A percentile compares a stretch with the other conserved stretches of the same genome.
phyloP scores from a whole-genome alignment of 1,139 yeast genomes.

The Martiniozyma asiatica region DNA sequence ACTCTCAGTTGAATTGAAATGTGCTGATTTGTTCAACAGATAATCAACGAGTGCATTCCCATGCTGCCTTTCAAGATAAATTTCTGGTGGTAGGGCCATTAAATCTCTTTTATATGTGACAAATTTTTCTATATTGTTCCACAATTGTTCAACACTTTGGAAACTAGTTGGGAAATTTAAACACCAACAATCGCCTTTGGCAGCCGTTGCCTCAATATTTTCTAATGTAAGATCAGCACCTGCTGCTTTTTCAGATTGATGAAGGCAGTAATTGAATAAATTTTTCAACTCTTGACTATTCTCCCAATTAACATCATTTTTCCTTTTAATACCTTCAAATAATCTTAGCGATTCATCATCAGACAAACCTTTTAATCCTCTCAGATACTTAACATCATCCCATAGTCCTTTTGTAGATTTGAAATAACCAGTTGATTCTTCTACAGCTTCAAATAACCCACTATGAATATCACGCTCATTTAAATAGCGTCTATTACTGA shows the following conservation, averaged over 20 bases:
- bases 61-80: not conserved
- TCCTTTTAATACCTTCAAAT: constrained; percentile 16
- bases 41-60: not conserved
- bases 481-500: constrained; percentile 41
- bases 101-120: not conserved
- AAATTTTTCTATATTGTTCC: constrained; percentile 1
- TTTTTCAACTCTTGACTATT: no score
- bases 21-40: no score
- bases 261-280: no score
- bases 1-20: no score
- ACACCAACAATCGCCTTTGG: no score
- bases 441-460: constrained; percentile 3
- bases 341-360: constrained; percentile 16
- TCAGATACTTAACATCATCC: constrained; percentile 47
- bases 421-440: constrained; percentile 6
- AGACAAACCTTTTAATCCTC: constrained; percentile 29
- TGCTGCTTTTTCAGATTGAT: no score
- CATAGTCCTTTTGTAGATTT: constrained; percentile 41
- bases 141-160: constrained; percentile 12
- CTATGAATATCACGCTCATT: constrained; percentile 35
- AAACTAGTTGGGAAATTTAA: constrained; percentile 15
- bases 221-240: no score
- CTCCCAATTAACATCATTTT: no score
- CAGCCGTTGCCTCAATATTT: no score
- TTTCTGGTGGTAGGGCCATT: not conserved